Percentiles rank a stretch among this genome's conserved stretches.
Evolutionary conservation across 306 rosid genomes (phyloP).

Genomic region (Quercus variabilis): DNA sequence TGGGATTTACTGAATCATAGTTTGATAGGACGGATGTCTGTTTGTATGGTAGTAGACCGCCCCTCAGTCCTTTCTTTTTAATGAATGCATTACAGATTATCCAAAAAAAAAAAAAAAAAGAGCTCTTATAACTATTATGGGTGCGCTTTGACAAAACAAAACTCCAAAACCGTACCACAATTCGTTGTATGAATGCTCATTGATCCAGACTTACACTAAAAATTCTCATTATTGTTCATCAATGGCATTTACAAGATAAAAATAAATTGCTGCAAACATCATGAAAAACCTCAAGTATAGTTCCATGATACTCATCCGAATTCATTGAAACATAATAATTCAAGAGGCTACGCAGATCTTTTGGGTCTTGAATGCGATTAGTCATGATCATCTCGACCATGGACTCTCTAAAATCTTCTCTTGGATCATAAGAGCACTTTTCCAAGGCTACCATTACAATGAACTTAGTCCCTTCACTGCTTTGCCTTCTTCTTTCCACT

Average conservation of each 20-base stretch:
- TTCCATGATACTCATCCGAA: slow-evolving; percentile 47
- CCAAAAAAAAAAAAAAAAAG: no score
- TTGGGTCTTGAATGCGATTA: slow-evolving; percentile 58
- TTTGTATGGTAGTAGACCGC: no score
- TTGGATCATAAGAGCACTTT: slow-evolving; percentile 70
- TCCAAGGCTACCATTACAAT: slow-evolving; percentile 88
- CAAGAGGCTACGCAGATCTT: slow-evolving; percentile 77
- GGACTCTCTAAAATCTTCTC: slow-evolving; percentile 79
- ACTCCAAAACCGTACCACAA: neutral
- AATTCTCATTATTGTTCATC: slow-evolving; percentile 13
- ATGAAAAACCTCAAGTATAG: slow-evolving; percentile 69
- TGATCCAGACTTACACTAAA: neutral
- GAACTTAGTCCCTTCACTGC: slow-evolving; percentile 54
- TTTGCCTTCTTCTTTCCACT: slow-evolving; percentile 47
- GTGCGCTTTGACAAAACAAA: neutral
- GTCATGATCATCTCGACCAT: slow-evolving; percentile 74
- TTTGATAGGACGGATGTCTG: no score
- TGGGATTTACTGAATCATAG: no score
- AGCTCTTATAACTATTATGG: neutral
- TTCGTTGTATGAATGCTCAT: neutral
- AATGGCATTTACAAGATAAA: slow-evolving; percentile 52
- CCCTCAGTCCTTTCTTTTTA: no score
- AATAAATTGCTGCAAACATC: slow-evolving; percentile 73
- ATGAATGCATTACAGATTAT: no score
- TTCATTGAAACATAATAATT: slow-evolving; percentile 89